Evolutionary conservation across 495 filamentous ascomycete genomes (phyloP), one percentile per base, ranked within the genome.

Genomic region (Xylaria castorea): DNA sequence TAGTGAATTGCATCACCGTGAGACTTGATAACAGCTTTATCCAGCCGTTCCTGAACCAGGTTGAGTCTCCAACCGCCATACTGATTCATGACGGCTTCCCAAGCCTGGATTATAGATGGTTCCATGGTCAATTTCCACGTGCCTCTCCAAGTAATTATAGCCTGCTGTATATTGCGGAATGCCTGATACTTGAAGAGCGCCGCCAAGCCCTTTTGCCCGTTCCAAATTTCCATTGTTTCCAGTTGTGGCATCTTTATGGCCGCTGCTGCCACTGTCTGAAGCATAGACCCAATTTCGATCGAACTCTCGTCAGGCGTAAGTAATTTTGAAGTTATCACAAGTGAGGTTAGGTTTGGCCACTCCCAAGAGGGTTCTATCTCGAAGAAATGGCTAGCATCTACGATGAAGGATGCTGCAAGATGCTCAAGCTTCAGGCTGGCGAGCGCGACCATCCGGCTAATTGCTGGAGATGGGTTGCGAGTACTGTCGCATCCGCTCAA

Each of bases 171-270:
- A 71, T 73, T 71, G 32, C 38, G 36, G 44, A 70, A 68, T 12
- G 70, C 60, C 74, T 81, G 76, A 73, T 81, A 81, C 70, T 74
- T 73, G 75, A 83, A 83, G 71, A 80, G 74, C 64, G 73, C 71
- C 67, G 81, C 80, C 66, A 80, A 73, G 53, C 78, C 78, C 73
- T 77, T 75, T 77, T 71, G 51, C 72, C 80, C 81, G 68, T 81
- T 83, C 80, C 81, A 83, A 73, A 83, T 80, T 61, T 80, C 80
- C 81, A 84, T 82, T 73, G 70, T 83, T 74, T 80, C 73, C 58
- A 83, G 75, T 38, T 75, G 58, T 76, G 78, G 78, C 78, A 81
- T 83, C 71, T 77, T 78, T 65, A 77, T 78, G 65, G 80, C 76
- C 70, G 77, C 79, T 74, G 76, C 77, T 65, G 73, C 79, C 67